A percentile compares a stretch with the other conserved stretches of the same genome.
These are phyloP conservation scores for Gossypium ekmanianum DNA, from an alignment of 345 rosid genomes.

Conservation along the genomic window DNA sequence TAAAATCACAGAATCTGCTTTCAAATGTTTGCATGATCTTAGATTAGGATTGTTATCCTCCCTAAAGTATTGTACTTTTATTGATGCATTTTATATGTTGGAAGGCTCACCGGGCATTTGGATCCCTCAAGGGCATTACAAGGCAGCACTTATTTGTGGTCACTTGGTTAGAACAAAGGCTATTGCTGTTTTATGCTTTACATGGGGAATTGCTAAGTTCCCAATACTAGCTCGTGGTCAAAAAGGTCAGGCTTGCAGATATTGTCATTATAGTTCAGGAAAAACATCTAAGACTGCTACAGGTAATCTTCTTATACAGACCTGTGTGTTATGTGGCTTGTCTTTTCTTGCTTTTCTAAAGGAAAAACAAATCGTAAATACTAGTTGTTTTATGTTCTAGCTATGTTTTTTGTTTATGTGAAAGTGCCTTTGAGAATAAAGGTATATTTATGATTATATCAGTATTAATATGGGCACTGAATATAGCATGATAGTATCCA, in stretches of 20 bases:
- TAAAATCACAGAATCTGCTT: neutral
- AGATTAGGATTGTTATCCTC: neutral
- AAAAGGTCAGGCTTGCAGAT: slow-evolving; percentile 39
- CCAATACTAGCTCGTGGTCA: slow-evolving; percentile 64
- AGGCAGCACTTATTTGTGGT: slow-evolving; percentile 68
- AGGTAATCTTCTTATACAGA: slow-evolving; percentile 22
- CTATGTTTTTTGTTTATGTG: neutral
- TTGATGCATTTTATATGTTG: slow-evolving; percentile 23
- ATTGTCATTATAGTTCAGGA: slow-evolving; percentile 35
- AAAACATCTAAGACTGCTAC: slow-evolving; percentile 16
- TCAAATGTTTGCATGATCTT: neutral
- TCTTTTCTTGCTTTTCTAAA: neutral
- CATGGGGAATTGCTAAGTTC: slow-evolving; percentile 56
- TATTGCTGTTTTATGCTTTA: slow-evolving; percentile 58
- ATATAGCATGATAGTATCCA: neutral
- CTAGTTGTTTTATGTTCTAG: neutral
- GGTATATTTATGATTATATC: neutral
- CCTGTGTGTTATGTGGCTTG: neutral
- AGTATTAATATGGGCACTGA: neutral
- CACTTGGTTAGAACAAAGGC: slow-evolving; percentile 84
- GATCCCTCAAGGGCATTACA: slow-evolving; percentile 49
- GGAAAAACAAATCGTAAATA: neutral
- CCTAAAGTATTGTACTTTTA: neutral
- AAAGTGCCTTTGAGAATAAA: slow-evolving; percentile 1
- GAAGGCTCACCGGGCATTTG: slow-evolving; percentile 63